Evolutionary conservation across 1,284 basidiomycete genomes (phyloP).

Genomic region (Pyrrhoderma lamaoense): DNA sequence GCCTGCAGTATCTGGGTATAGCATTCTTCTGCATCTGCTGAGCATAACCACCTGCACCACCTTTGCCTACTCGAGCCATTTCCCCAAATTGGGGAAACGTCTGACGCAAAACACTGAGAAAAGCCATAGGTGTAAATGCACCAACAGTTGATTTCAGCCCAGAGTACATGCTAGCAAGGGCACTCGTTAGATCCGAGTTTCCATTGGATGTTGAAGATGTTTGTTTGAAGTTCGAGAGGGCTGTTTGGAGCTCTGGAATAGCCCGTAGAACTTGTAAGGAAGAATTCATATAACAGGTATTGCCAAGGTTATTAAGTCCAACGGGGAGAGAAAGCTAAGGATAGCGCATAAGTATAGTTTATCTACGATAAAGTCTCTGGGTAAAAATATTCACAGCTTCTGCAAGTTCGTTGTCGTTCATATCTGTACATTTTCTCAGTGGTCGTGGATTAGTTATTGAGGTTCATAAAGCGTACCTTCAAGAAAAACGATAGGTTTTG

Average conservation of each 20-base stretch:
- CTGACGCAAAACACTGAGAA: slow-evolving; percentile 67
- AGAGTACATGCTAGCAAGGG: slow-evolving; percentile 69
- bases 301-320: slow-evolving; percentile 71
- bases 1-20: slow-evolving; percentile 82
- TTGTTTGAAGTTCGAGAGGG: slow-evolving; percentile 50
- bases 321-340: slow-evolving; percentile 56
- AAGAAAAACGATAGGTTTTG: slow-evolving; percentile 72
- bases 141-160: slow-evolving; percentile 74
- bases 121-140: slow-evolving; percentile 66
- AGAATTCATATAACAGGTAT: slow-evolving; percentile 96
- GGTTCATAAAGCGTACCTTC: slow-evolving; percentile 43
- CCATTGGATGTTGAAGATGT: slow-evolving; percentile 16
- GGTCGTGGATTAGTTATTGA: slow-evolving; percentile 4
- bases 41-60: slow-evolving; percentile 52
- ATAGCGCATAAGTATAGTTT: slow-evolving; percentile 4
- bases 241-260: slow-evolving; percentile 80
- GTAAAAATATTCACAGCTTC: slow-evolving; percentile 49
- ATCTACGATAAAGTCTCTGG: slow-evolving; percentile 8
- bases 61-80: slow-evolving; percentile 38
- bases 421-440: slow-evolving; percentile 46
- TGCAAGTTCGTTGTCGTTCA: slow-evolving; percentile 78
- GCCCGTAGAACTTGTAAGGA: slow-evolving; percentile 88
- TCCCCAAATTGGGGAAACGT: slow-evolving; percentile 93
- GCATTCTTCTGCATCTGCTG: slow-evolving; percentile 99
- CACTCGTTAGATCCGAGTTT: slow-evolving; percentile 26